Percentiles rank a stretch among this genome's conserved stretches.
These are phyloP conservation scores for Allantophomopsis lycopodina DNA, from an alignment of 2,329 filamentous ascomycete genomes.

Conservation along the genomic window DNA sequence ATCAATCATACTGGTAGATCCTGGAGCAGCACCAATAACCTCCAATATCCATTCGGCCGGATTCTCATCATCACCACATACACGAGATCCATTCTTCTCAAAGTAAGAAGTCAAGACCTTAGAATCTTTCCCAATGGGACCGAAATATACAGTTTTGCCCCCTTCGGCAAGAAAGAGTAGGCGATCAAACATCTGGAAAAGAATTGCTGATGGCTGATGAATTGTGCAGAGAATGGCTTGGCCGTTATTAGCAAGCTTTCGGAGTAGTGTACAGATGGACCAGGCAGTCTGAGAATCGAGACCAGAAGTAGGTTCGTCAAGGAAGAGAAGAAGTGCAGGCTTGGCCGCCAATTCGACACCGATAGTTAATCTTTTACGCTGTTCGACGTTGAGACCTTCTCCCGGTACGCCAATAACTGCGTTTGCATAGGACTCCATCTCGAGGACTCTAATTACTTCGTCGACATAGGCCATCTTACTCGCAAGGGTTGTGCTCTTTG, in stretches of 20 bases:
- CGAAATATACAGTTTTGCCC: constrained; percentile 68
- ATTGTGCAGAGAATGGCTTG: constrained; percentile 38
- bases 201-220: not conserved
- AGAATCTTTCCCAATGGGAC: constrained; percentile 45
- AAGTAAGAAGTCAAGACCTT: constrained; percentile 41
- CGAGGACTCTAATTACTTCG: constrained; percentile 48
- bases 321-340: constrained; percentile 73
- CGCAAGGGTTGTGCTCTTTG: constrained; percentile 50
- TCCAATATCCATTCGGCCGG: constrained; percentile 71
- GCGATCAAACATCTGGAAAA: constrained; percentile 44
- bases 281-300: constrained; percentile 86
- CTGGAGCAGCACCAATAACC: constrained; percentile 40
- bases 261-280: constrained; percentile 77
- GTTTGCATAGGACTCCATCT: constrained; percentile 83
- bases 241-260: constrained; percentile 76
- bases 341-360: constrained; percentile 88
- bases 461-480: constrained; percentile 81
- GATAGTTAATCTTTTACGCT: constrained; percentile 69
- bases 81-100: constrained; percentile 50
- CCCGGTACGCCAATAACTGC: constrained; percentile 81
- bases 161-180: constrained; percentile 64
- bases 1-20: constrained; percentile 43
- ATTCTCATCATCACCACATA: constrained; percentile 57
- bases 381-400: constrained; percentile 63
- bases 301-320: constrained; percentile 92